phyloP scores from a whole-genome alignment of 148 eudicot genomes.

The Heliosperma pusillum region DNA sequence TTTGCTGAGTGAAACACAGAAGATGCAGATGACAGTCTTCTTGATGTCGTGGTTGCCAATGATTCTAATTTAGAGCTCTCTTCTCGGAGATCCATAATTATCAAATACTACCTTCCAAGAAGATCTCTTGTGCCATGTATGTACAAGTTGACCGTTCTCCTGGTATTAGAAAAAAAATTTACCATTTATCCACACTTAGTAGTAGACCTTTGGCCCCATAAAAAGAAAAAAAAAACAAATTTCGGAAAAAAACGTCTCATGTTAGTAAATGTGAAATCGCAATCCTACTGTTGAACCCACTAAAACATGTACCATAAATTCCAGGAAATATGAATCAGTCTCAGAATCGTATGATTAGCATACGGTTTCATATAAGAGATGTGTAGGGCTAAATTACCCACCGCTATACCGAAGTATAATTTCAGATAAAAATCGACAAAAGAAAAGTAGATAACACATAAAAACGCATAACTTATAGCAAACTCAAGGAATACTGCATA shows the following conservation, averaged over 20 bases:
- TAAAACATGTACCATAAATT: not conserved
- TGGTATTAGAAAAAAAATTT: slow-evolving; percentile 28
- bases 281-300: not conserved
- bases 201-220: not conserved
- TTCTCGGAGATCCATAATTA: slow-evolving; percentile 74
- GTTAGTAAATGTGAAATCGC: not conserved
- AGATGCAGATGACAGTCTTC: slow-evolving; percentile 87
- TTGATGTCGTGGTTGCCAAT: slow-evolving; percentile 44
- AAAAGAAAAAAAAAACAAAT: not conserved
- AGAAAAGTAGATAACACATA: not conserved
- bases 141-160: slow-evolving; percentile 30
- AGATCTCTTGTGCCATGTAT: slow-evolving; percentile 34
- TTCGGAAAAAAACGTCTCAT: not conserved
- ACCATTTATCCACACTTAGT: slow-evolving; percentile 10
- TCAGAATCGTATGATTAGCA: too few species aligned
- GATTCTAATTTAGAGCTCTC: slow-evolving; percentile 71
- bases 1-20: slow-evolving; percentile 88
- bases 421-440: not conserved
- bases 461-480: not conserved
- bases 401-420: not conserved
- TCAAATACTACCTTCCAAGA: slow-evolving; percentile 21
- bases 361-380: too few species aligned
- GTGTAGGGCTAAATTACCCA: too few species aligned
- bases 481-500: not conserved
- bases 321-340: too few species aligned